Base-by-base conservation (phyloP, 2,329 filamentous ascomycete species). In the Raffaelea albimanens region DNA sequence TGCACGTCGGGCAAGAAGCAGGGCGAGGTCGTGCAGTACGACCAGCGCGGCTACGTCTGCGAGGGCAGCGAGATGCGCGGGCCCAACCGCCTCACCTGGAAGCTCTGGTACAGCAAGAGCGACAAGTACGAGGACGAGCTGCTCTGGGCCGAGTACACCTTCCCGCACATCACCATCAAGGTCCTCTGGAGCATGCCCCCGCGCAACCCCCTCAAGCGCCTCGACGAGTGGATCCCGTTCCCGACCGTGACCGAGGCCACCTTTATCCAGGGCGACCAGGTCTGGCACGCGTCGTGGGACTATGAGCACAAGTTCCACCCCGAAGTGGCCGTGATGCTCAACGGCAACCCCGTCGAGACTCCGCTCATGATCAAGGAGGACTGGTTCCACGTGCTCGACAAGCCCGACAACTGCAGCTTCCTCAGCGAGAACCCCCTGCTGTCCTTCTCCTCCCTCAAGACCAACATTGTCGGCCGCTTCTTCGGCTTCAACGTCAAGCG, bases 121-220 rank as follows among this genome's bases (percentile, higher is more conserved):
- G 68, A 72, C 13, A 69, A 67, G 33, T 75, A 72, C 48, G 71
- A 71, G 21, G 73, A 76, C 55, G 74, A 76, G 49, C 63, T 78
- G n/a, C 64, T 78, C 3, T 67, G 73, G 43, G 75, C 72, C 1
- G 75, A 77, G 50, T 78, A 73, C 51, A 66, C 69, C 1, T 63
- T 78, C 45, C 66, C 71, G 4, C 72, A 78, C 55, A 70, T 76
- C 52, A 74, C 66, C 38, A 71, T 69, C 53, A 75, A 70, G 14
- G 71, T 77, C 2, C 71, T 70, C 21, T 78, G 74, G 73, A 73
- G 69, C 53, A 70, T 70, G 25, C 71, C 73, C 47, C 72, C 72
- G 3, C 63, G 67, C 34, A 67, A 66, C 18, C 69, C 70, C 52
- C 66, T 69, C 3, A 68, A 75, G 52, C 73, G 72, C 57, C 63